phyloP scores from a whole-genome alignment of 306 rosid species.

The Sindora glabra region DNA sequence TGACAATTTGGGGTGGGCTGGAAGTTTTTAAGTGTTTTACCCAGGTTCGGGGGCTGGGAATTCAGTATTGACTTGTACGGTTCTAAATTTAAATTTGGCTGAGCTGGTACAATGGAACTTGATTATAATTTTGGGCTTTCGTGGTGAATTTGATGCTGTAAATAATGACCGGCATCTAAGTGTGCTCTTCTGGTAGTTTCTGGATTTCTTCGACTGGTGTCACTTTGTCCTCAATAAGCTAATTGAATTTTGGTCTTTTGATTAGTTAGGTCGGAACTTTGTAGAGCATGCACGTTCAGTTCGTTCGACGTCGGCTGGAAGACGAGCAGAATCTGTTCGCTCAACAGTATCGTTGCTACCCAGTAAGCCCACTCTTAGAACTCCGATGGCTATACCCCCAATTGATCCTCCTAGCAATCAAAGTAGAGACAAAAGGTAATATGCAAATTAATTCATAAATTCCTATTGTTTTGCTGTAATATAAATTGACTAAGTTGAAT shows the following conservation, averaged over 20 bases:
- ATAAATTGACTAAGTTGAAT: neutral
- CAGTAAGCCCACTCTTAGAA: conserved; percentile 44
- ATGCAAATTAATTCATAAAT: neutral
- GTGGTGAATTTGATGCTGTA: neutral
- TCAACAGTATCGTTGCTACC: conserved; percentile 42
- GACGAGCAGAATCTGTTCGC: conserved; percentile 69
- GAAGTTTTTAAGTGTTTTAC: neutral
- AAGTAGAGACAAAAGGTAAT: conserved; percentile 62
- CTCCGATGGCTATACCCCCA: conserved; percentile 72
- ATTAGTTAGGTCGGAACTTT: conserved; percentile 98
- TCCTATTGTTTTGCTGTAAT: neutral
- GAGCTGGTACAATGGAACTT: neutral
- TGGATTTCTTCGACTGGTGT: conserved; percentile 13
- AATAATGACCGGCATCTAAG: neutral
- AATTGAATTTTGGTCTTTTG: conserved; percentile 57
- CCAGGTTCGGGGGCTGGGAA: neutral
- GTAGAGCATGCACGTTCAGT: conserved; percentile 65
- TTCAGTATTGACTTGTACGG: neutral
- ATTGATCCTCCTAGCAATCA: conserved; percentile 82
- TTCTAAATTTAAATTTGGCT: neutral
- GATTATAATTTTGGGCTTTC: neutral
- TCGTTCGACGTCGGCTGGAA: conserved; percentile 87
- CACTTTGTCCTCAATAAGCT: conserved; percentile 18
- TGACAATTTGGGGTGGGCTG: neutral
- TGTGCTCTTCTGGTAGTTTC: neutral